Evolutionary conservation across 345 rosid species (phyloP).

Genomic region (Syzygium aromaticum): DNA sequence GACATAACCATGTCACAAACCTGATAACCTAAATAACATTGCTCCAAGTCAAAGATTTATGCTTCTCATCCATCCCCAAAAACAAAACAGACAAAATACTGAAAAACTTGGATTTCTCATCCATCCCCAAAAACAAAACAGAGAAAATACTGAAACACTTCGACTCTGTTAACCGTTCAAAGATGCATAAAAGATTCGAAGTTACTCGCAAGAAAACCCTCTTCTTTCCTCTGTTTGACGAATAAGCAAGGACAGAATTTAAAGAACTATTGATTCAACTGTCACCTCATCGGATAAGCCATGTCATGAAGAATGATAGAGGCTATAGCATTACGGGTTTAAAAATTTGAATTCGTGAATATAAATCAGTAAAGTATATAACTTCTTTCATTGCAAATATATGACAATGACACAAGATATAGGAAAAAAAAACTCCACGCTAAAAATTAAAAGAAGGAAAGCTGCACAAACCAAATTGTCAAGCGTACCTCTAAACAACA

Average conservation of each 20-base stretch:
- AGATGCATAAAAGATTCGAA: background rate
- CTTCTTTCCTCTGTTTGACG: background rate
- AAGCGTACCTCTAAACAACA: conserved; percentile 82
- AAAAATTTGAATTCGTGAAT: background rate
- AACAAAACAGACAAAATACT: background rate
- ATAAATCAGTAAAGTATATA: background rate
- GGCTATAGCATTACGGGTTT: background rate
- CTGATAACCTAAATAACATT: background rate
- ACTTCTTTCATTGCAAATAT: background rate
- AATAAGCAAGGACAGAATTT: background rate
- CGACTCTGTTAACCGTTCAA: background rate
- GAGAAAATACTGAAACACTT: background rate
- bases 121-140: background rate
- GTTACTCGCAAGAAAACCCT: background rate
- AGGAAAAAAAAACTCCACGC: background rate
- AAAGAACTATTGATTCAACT: background rate
- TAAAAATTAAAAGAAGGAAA: background rate
- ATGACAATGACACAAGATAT: background rate
- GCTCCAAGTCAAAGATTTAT: background rate
- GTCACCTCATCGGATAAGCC: background rate
- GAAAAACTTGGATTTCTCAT: background rate
- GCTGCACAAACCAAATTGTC: background rate
- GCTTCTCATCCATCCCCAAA: background rate
- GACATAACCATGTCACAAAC: background rate
- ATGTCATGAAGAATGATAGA: background rate